Base-by-base conservation (phyloP, 208 protist genomes). In the Trypanosoma avium region DNA sequence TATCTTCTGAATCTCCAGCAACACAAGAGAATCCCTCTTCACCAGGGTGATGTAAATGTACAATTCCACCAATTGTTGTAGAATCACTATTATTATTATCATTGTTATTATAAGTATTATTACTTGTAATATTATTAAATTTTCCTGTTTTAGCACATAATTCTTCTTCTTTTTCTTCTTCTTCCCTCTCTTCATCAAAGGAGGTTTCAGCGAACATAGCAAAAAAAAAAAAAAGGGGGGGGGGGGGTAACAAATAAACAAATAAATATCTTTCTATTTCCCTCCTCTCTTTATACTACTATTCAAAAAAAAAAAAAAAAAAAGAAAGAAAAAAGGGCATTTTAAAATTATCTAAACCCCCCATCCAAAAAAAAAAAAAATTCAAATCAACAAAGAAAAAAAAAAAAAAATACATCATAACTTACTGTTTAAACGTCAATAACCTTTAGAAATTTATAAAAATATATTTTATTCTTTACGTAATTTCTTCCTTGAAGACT, bases 11-110 rank as follows among this genome's bases (percentile, higher is more conserved):
- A 4, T 75, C 61, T n/a, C 86, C 85, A 17, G 83, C 84, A 12
- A 93, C 82, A 13, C 80, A 69, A 35, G 80, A 77, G 48, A 91
- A 92, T 12, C 61, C 80, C 21, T 70, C 60, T 1, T 91, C 82
- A 8, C 86, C 84, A 2, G 88, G 85, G 2, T 52, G 64, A 64
- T 95, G 88, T 13, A 95, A 82, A 7, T 33, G 69, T 10, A 82
- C 61, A n/a, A 70, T 3, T 2, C 29, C 47, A 54, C 24, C 21
- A 29, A 36, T 1, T 45, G 26, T 9, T 17, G 29, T 30, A 21
- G 15, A n/a, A n/a, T 30, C 53, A 5, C 5, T 10, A 38, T 38
- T 38, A 42, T 13, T 42, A 42, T 42, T 42, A 42, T 42, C 17
- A 42, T 42, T 42, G 17, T 42, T 42, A 42, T 42, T 42, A 42